Base-by-base conservation (phyloP, 1,284 basidiomycete species). In the Quambalaria eucalypti region DNA sequence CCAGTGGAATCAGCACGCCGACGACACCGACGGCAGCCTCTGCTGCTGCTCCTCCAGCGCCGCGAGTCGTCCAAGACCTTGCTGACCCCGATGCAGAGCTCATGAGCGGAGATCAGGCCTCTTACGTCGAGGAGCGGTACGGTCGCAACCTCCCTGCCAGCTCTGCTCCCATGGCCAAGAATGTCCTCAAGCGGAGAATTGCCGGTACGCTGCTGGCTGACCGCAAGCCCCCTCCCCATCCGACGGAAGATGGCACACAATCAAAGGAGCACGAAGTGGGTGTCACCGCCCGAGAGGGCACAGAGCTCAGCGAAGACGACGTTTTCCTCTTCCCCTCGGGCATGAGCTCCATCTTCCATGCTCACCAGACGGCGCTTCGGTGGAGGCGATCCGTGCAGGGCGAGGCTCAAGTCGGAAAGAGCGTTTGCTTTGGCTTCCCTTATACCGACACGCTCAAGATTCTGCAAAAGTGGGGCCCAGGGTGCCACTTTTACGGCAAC, bases 391-490 rank as follows among this genome's bases (percentile, higher is more conserved):
- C 10, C 28, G 25, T 16, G 23, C 23, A 12, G 2, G 48, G 47
- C 54, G 36, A 62, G 16, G 19, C 30, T 1, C 23, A 54, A 16
- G 50, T 60, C 8, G 67, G 69, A 4, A 71, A 73, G 49, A 67
- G 64, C 48, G 60, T 68, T 21, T 51, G 61, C 44, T 62, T 49
- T 69, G 93, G 92, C 19, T 99, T 98, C 77, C 88, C 92, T 0
- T 99, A 97, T 76, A 90, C 86, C 8, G 95, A 98, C 76, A 97
- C 93, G n/a, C 82, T 96, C 59, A 98, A 98, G 77, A 84, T 95
- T 42, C 80, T 99, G 3, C 81, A 93, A 65, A 97, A 99, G 77
- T 98, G 92, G 90, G 95, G 95, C 1, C 88, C 88, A 1, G 95
- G 95, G 0, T 90, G 87, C 65, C 82, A 90, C 76, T 95, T 97